Evolutionary conservation across 75 land plant genomes (phyloP), one percentile per base, ranked within the genome.

Genomic region (Pinus tabuliformis): DNA sequence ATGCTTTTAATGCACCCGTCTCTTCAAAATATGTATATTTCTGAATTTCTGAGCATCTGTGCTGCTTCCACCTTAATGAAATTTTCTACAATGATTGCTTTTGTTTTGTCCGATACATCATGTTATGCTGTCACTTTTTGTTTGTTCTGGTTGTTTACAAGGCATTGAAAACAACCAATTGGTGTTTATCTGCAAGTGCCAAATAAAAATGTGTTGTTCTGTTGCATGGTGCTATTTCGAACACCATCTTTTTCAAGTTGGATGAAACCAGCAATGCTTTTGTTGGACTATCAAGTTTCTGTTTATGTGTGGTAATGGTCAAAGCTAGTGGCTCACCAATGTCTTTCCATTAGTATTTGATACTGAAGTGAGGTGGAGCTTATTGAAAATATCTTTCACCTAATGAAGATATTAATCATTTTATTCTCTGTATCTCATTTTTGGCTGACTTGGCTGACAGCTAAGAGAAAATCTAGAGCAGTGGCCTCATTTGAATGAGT

Each of bases 401-500:
- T 36, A 39, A 60, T 26, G 42, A 6, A 18, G 37, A 24, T n/a
- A 66, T 66, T 30, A 4, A 4, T 24, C 62, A 21, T 56, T 49
- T 49, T 22, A 39, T 5, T 13, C 70, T 42, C 5, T 36, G 37
- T 7, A 42, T 77, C 11, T 58, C 42, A 37, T 78, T 26, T 22
- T 33, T 30, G 63, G 58, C 42, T 84, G 72, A 60, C 88, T 33
- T 30, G 63, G 58, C 42, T 84, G 72, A 58, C 88, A 94, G 95
- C 74, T 92, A 74, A 88, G 83, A 75, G 95, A 93, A 21, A 90
- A 89, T 76, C 75, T 94, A 77, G 99, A 97, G 68, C 93, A 92
- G 60, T 90, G 95, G 93, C 99, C 99, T 16, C 93, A 97, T 86
- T 82, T 97, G 54, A 92, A 89, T 76, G 93, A 93, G 73, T 80